Conservation (phyloP, 1,139 yeast species). For the Saccharomycopsis hybrid region DNA sequence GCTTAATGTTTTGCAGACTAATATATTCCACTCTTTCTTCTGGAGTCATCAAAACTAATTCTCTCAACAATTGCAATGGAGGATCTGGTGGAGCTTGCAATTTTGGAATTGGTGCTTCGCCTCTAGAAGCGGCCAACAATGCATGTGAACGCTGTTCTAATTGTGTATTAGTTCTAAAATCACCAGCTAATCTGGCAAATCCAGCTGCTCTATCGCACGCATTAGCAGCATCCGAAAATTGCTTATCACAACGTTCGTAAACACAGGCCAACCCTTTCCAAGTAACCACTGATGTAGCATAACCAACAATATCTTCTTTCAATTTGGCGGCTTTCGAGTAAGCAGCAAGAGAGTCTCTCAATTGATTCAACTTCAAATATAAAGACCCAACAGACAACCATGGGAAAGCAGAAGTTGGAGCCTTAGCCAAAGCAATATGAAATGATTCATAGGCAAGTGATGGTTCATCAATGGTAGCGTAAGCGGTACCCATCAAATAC, state of each 20-base stretch:
- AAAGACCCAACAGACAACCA: slow-evolving; percentile 64
- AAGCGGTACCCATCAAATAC: slow-evolving; percentile 52
- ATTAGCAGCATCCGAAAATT: slow-evolving; percentile 51
- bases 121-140: slow-evolving; percentile 37
- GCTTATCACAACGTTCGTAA: slow-evolving; percentile 59
- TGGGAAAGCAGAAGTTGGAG: slow-evolving; percentile 49
- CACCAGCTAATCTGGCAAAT: slow-evolving; percentile 46
- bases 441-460: slow-evolving; percentile 50
- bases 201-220: slow-evolving; percentile 49
- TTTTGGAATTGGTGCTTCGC: slow-evolving; percentile 39
- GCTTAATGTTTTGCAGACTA: slow-evolving; percentile 21
- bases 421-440: slow-evolving; percentile 50
- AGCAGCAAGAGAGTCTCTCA: slow-evolving; percentile 62
- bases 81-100: slow-evolving; percentile 46
- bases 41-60: slow-evolving; percentile 40
- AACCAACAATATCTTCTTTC: slow-evolving; percentile 41
- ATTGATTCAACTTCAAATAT: slow-evolving; percentile 51
- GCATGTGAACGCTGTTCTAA: slow-evolving; percentile 40
- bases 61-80: slow-evolving; percentile 41
- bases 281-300: slow-evolving; percentile 40
- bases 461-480: slow-evolving; percentile 40
- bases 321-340: slow-evolving; percentile 57
- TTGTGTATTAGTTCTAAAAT: slow-evolving; percentile 34
- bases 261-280: slow-evolving; percentile 63
- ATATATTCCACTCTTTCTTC: slow-evolving; percentile 36